Base-by-base conservation (phyloP, 106 monocot genomes). In the Acorus calamus region DNA sequence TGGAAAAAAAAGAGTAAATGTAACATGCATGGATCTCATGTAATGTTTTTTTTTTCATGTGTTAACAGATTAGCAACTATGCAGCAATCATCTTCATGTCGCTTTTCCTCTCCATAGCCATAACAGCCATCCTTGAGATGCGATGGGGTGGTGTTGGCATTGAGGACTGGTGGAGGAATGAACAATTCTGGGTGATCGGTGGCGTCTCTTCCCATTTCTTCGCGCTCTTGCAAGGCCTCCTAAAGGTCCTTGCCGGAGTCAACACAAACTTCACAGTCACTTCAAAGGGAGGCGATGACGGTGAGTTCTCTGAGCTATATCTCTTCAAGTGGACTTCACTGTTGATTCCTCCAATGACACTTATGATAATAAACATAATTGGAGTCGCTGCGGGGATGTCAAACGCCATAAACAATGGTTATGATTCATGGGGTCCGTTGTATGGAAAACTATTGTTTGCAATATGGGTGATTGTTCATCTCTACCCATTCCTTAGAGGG, bases 131-230 rank as follows among this genome's bases (percentile, higher is more conserved):
- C 8, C 74, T 83, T 3, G 78, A 83, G 71, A 74, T 83, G 74
- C 66, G 61, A 44, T 82, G 82, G 82, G 74, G 77, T 9, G 55
- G 61, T 2, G 73, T 83, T 8, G 59, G 70, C 57, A 71, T 83
- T 4, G 78, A 74, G 41, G 78, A 83, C 47, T 78, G 78, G 78
- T 78, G 78, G 78, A 78, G 82, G 60, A 83, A 78, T 10, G 82
- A 78, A 59, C 78, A 83, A 43, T 83, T 78, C 72, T 83, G 82
- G 78, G 78, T 83, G 41, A 78, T 78, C n/a, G 78, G 82, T 61
- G 78, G 78, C 47, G 74, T 74, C 42, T 78, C 78, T 4, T 55
- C 82, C 4, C 82, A 82, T 67, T 58, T 82, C 66, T 82, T 82
- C 52, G 82, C 82, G 2, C 60, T 82, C 44, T 78, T 82, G 48